These are phyloP conservation scores for Nannizzia gypsea DNA, from an alignment of 2,329 filamentous ascomycete genomes.

Conservation along the genomic window DNA sequence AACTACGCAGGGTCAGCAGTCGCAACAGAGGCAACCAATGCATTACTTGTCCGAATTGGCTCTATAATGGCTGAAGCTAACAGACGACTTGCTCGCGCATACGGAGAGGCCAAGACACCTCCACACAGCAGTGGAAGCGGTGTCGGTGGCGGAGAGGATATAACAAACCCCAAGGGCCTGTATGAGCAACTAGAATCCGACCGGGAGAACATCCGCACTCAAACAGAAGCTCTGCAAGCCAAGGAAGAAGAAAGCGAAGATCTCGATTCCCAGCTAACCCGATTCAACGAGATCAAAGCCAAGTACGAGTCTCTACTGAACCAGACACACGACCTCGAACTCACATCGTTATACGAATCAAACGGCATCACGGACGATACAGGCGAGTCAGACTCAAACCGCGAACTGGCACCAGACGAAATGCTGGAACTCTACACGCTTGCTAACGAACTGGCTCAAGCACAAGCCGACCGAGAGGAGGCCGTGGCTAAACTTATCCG, in stretches of 20 bases:
- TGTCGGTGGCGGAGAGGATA: slow-evolving; percentile 21
- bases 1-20: slow-evolving; percentile 29
- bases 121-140: slow-evolving; percentile 37
- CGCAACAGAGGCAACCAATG: slow-evolving; percentile 52
- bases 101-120: slow-evolving; percentile 46
- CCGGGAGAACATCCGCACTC: slow-evolving; percentile 32
- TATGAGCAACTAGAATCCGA: slow-evolving; percentile 34
- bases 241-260: slow-evolving; percentile 28
- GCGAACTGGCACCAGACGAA: slow-evolving; percentile 19
- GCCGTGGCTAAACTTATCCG: slow-evolving; percentile 32
- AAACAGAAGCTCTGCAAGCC: slow-evolving; percentile 25
- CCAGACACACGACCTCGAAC: slow-evolving; percentile 29
- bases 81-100: slow-evolving; percentile 49
- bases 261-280: slow-evolving; percentile 27
- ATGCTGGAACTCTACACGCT: slow-evolving; percentile 23
- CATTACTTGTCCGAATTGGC: slow-evolving; percentile 57
- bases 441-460: slow-evolving; percentile 22
- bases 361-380: neutral
- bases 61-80: slow-evolving; percentile 61
- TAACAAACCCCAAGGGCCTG: slow-evolving; percentile 32
- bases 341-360: slow-evolving; percentile 24
- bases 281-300: slow-evolving; percentile 28
- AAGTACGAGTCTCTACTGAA: slow-evolving; percentile 35
- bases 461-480: slow-evolving; percentile 25
- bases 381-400: neutral